These are phyloP conservation scores for Fusarium liriodendri DNA, from an alignment of 2,329 filamentous ascomycete species.

Conservation along the genomic window DNA sequence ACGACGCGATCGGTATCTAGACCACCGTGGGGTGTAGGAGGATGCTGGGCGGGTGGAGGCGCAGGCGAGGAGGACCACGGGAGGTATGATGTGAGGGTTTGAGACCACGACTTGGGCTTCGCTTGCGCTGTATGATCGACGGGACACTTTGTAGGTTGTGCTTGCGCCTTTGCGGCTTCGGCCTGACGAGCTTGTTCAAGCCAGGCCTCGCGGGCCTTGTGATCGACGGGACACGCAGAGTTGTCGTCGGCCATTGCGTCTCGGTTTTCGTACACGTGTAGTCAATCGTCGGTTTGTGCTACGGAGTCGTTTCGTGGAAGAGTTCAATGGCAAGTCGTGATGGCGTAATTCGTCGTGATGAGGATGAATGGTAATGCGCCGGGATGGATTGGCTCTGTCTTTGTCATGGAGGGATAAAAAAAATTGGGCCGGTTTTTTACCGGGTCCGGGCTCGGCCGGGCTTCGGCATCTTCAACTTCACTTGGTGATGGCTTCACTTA, in stretches of 20 bases:
- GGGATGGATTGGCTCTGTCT: conserved; percentile 35
- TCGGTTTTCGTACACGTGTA: neutral
- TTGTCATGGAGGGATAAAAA: conserved; percentile 12
- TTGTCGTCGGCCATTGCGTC: conserved; percentile 45
- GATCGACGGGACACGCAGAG: conserved; percentile 84
- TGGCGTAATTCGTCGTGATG: conserved; percentile 31
- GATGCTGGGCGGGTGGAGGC: conserved; percentile 13
- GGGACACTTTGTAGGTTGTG: conserved; percentile 44
- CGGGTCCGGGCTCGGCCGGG: neutral
- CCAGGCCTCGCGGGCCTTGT: conserved; percentile 90
- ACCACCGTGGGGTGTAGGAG: conserved; percentile 20
- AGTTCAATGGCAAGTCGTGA: conserved; percentile 7
- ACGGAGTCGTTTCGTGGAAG: neutral
- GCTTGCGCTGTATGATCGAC: conserved; percentile 47
- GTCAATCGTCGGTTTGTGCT: neutral
- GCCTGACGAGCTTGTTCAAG: conserved; percentile 73
- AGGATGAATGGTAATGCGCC: conserved; percentile 35
- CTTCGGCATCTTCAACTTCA: neutral
- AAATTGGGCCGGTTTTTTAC: conserved; percentile 40
- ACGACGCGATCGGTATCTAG: conserved; percentile 78
- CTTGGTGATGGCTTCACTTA: neutral
- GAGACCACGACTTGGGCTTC: conserved; percentile 55
- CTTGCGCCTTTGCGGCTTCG: conserved; percentile 50
- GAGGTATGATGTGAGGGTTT: conserved; percentile 55
- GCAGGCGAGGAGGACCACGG: conserved; percentile 52